A percentile compares a stretch with the other conserved stretches of the same genome.
Conservation (phyloP, 2,329 filamentous ascomycete genomes). For the Aspergillus sp. region DNA sequence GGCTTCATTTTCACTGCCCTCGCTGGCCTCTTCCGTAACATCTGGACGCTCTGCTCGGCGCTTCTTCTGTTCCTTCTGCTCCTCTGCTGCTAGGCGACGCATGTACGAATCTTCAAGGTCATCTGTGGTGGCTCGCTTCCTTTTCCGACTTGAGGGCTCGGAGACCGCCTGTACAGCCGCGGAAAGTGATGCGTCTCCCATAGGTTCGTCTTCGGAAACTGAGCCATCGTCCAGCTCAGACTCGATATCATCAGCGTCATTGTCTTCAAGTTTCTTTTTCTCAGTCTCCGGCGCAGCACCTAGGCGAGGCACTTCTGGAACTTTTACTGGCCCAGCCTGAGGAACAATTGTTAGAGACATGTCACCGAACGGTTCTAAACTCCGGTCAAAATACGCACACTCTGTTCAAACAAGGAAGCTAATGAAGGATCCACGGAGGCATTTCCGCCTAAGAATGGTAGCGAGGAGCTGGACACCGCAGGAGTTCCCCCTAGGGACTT, state of each 20-base stretch:
- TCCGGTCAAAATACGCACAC: slow-evolving; percentile 56
- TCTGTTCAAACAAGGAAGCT: slow-evolving; percentile 68
- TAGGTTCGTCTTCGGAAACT: slow-evolving; percentile 37
- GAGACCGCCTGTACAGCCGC: slow-evolving; percentile 22
- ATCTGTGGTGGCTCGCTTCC: slow-evolving; percentile 55
- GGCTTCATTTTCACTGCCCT: slow-evolving; percentile 31
- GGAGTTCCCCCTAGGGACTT: slow-evolving; percentile 28
- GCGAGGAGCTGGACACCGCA: slow-evolving; percentile 17
- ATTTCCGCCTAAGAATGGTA: slow-evolving; percentile 56
- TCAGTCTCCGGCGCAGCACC: slow-evolving; percentile 10
- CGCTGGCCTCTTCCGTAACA: slow-evolving; percentile 39
- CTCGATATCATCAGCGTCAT: slow-evolving; percentile 26
- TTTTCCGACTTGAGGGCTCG: slow-evolving; percentile 44
- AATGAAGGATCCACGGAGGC: slow-evolving; percentile 68
- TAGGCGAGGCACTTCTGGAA: slow-evolving; percentile 26
- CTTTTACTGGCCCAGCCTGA: slow-evolving; percentile 43
- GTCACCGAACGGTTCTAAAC: slow-evolving; percentile 6
- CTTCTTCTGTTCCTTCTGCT: slow-evolving; percentile 37
- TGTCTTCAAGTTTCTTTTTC: slow-evolving; percentile 23
- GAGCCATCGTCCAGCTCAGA: slow-evolving; percentile 29
- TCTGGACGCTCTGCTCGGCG: slow-evolving; percentile 37
- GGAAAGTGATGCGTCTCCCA: slow-evolving; percentile 46
- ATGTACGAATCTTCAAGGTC: slow-evolving; percentile 47
- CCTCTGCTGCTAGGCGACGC: slow-evolving; percentile 45
- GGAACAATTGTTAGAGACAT: not conserved